Evolutionary conservation across 208 protist species (phyloP).

Genomic region (Leishmania gerbilli): DNA sequence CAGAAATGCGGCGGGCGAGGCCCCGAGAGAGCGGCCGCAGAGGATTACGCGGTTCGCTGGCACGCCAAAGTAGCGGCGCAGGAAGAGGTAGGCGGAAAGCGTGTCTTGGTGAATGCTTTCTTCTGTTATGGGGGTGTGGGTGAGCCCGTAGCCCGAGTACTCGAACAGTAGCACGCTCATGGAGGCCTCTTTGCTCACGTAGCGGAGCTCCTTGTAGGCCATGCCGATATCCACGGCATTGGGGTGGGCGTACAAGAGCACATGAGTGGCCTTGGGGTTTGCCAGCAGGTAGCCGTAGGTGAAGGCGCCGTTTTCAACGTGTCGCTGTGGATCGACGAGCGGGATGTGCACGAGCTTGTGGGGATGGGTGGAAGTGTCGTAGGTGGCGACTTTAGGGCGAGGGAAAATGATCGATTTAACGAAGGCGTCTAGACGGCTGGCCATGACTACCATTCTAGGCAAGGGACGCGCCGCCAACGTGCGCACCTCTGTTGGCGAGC

Average conservation of each 20-base stretch:
- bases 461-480: background rate
- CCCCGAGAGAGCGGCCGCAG: constrained; percentile 83
- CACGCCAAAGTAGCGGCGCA: constrained; percentile 49
- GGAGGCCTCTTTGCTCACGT: constrained; percentile 53
- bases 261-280: constrained; percentile 53
- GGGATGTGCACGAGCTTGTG: constrained; percentile 66
- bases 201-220: constrained; percentile 67
- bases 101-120: constrained; percentile 65
- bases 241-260: constrained; percentile 84
- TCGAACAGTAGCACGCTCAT: constrained; percentile 75
- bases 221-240: constrained; percentile 88
- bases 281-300: constrained; percentile 61
- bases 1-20: constrained; percentile 56
- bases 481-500: background rate
- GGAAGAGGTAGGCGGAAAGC: constrained; percentile 70
- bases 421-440: constrained; percentile 58
- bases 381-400: constrained; percentile 58
- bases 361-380: constrained; percentile 46
- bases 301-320: constrained; percentile 56
- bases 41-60: constrained; percentile 63
- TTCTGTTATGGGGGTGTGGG: constrained; percentile 53
- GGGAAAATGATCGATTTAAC: constrained; percentile 80
- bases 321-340: constrained; percentile 46
- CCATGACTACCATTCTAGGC: constrained; percentile 23
- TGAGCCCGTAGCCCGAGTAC: constrained; percentile 86